A percentile compares a stretch with the other conserved stretches of the same genome.
Evolutionary conservation across 202 grass and related monocot genomes (phyloP).

Genomic region (Tripidium arundinaceum): DNA sequence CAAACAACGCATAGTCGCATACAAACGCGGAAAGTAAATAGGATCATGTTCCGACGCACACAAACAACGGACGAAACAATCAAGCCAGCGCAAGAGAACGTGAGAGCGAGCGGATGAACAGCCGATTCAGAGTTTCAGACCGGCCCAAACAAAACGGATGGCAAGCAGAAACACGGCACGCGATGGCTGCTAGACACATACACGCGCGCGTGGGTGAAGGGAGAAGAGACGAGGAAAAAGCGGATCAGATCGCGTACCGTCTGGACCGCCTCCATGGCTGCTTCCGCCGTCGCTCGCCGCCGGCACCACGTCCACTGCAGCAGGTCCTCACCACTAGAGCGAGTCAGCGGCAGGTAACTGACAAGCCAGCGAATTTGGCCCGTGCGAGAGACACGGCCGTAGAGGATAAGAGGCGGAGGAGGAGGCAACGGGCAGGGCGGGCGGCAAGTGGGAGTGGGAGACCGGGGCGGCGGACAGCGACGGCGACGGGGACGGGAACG

Average conservation of each 20-base stretch:
- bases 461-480: background rate
- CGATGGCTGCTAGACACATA: background rate
- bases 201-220: background rate
- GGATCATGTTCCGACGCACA: background rate
- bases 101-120: background rate
- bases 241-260: slow-evolving; percentile 8
- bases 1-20: background rate
- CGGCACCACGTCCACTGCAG: background rate
- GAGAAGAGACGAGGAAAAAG: background rate
- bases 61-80: background rate
- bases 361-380: background rate
- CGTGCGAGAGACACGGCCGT: background rate
- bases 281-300: background rate
- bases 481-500: slow-evolving; percentile 10
- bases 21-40: background rate
- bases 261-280: slow-evolving; percentile 37
- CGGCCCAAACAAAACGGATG: background rate
- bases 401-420: slow-evolving; percentile 23
- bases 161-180: background rate
- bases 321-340: background rate
- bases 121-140: background rate
- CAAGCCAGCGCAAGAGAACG: background rate
- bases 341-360: background rate
- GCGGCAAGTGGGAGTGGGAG: background rate
- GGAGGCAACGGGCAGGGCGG: background rate